Conservation (phyloP, 805 yeast species). For the Wickerhamomyces bisporus region DNA sequence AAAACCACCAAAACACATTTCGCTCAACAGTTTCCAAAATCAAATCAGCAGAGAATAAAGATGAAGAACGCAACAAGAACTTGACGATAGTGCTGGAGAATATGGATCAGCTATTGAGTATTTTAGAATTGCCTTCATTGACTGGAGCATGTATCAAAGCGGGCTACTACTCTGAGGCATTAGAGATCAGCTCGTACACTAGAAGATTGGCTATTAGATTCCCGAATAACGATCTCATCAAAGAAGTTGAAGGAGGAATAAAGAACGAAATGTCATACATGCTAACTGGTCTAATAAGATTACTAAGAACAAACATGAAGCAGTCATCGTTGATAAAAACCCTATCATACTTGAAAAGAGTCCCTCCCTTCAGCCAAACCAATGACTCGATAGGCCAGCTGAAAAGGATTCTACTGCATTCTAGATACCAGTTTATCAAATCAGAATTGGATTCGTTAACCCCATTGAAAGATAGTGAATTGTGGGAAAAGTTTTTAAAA, state of each 20-base stretch:
- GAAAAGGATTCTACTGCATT: slow-evolving; percentile 57
- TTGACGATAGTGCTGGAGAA: slow-evolving; percentile 45
- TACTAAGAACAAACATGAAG: slow-evolving; percentile 70
- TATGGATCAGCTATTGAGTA: slow-evolving; percentile 67
- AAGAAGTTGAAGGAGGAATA: slow-evolving; percentile 44
- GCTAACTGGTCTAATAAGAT: slow-evolving; percentile 63
- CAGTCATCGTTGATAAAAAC: slow-evolving; percentile 78
- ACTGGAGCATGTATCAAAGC: slow-evolving; percentile 78
- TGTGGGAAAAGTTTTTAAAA: slow-evolving; percentile 60
- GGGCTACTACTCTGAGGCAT: slow-evolving; percentile 85
- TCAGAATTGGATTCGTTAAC: slow-evolving; percentile 51
- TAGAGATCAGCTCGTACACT: slow-evolving; percentile 74
- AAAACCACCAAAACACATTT: slow-evolving; percentile 25
- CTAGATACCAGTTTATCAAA: slow-evolving; percentile 63
- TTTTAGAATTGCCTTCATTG: slow-evolving; percentile 78
- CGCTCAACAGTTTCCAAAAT: slow-evolving; percentile 21
- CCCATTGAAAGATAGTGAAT: slow-evolving; percentile 50
- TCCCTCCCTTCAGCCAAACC: slow-evolving; percentile 44
- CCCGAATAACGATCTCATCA: slow-evolving; percentile 52
- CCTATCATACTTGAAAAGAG: slow-evolving; percentile 65
- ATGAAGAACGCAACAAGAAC: slow-evolving; percentile 14
- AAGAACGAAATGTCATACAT: slow-evolving; percentile 55
- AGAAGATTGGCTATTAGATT: slow-evolving; percentile 65
- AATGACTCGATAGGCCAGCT: slow-evolving; percentile 28
- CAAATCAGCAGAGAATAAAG: slow-evolving; percentile 15